Evolutionary conservation across 805 yeast genomes (phyloP).

Genomic region (Metschnikowia lachancei): DNA sequence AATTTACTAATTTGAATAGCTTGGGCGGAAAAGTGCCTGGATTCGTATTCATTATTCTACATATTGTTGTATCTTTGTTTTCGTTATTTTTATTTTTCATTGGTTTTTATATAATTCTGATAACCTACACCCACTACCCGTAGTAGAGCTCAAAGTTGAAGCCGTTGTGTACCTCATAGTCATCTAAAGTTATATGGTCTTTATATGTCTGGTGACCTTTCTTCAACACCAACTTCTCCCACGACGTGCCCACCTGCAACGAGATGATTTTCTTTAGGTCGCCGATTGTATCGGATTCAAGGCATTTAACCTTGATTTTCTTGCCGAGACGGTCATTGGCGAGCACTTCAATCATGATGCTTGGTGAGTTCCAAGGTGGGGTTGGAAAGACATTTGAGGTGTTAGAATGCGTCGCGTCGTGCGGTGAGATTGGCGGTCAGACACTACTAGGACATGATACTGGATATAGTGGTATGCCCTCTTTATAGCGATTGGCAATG

Average conservation of each 20-base stretch:
- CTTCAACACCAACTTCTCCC: conserved; percentile 66
- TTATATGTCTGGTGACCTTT: conserved; percentile 83
- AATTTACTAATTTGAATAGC: not conserved
- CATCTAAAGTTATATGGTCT: conserved; percentile 89
- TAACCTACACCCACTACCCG: conserved; percentile 30
- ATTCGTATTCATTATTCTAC: not conserved
- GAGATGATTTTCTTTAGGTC: conserved; percentile 85
- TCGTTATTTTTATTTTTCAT: not conserved
- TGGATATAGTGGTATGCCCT: no score
- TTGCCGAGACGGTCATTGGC: conserved; percentile 70
- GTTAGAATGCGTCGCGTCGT: not conserved
- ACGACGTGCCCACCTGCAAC: conserved; percentile 74
- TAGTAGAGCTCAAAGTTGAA: conserved; percentile 83
- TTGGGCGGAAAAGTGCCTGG: not conserved
- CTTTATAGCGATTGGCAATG: no score
- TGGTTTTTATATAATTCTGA: not conserved
- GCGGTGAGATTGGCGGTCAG: no score
- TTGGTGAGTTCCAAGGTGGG: not conserved
- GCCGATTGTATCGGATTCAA: conserved; percentile 80
- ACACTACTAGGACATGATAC: no score
- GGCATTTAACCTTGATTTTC: conserved; percentile 82
- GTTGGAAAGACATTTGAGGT: not conserved
- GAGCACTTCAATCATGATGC: conserved; percentile 39
- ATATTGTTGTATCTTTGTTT: no score
- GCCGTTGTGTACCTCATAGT: conserved; percentile 90